Evolutionary conservation across 352 stramenopile genomes (phyloP), one percentile per base, ranked within the genome.

Genomic region (Pythium coloratum): DNA sequence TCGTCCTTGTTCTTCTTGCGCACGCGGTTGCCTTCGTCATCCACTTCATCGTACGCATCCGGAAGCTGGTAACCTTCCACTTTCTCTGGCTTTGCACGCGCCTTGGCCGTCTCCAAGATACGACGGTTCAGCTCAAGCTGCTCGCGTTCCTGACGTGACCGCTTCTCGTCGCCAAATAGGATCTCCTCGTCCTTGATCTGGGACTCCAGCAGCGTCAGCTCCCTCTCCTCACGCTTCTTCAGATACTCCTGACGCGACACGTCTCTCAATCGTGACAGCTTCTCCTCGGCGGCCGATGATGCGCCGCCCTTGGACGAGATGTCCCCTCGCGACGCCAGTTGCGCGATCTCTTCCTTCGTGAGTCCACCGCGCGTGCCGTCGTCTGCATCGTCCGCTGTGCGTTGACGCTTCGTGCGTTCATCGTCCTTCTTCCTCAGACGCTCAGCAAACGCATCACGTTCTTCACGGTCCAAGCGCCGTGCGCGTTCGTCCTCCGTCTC

Each of bases 211-310:
- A 99, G 78, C 65, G 93, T 85, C 55, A 99, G 77, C 77, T 99
- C 95, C 68, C 98, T 97, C 73, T 99, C 95, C 68, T 99, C 96
- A 53, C 97, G 89, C 82, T 99, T 99, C 68, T 98, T 96, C 24
- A 99, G 76, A 69, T 99, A 99, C 47, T 97, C 90, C 56, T 98
- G 92, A 40, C 98, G 82, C 51, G 90, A 98, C 33, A 99, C 72
- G 55, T 98, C 86, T 2, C 97, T 78, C 46, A 99, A 71, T 44
- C 86, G 73, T 18, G 78, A 63, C 20, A 97, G 62, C 68, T 92
- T 84, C 4, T 93, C 76, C 30, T 77, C 78, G 4, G 84, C 59
- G 6, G 76, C 72, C 1, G 54, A 67, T 56, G 68, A 62, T 6
- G 67, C 55, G n/a, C 24, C 30, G 46, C 46, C 46, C 18, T 28